Evolutionary conservation across 306 rosid genomes (phyloP).

Genomic region (Psophocarpus tetragonolobus): DNA sequence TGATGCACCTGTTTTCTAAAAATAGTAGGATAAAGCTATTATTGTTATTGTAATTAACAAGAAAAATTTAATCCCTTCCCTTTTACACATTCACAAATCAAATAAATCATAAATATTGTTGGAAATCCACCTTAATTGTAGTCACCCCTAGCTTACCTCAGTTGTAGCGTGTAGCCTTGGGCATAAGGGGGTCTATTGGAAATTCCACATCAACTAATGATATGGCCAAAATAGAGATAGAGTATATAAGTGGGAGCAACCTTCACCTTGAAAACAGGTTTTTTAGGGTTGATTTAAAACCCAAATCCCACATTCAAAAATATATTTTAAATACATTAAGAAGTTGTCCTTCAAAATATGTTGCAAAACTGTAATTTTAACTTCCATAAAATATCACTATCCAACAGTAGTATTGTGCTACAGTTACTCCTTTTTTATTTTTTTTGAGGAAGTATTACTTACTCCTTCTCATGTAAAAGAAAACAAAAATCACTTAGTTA

Average conservation of each 20-base stretch:
- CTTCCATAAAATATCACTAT: slow-evolving; percentile 1
- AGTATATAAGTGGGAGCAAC: too few species aligned
- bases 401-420: too few species aligned
- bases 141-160: too few species aligned
- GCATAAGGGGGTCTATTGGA: too few species aligned
- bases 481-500: background rate
- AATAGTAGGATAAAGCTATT: background rate
- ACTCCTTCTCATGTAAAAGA: slow-evolving; percentile 13
- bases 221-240: too few species aligned
- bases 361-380: background rate
- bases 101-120: background rate
- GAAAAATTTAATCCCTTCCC: background rate
- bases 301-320: too few species aligned
- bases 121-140: too few species aligned
- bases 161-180: too few species aligned
- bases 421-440: too few species aligned
- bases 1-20: background rate
- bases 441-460: background rate
- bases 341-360: background rate
- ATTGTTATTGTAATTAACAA: background rate
- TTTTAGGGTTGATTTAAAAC: too few species aligned
- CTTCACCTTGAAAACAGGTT: too few species aligned
- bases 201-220: too few species aligned
- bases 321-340: background rate
- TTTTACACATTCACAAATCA: slow-evolving; percentile 9